phyloP scores from a whole-genome alignment of 1,284 basidiomycete species.

The Cryptococcus wingfieldii region DNA sequence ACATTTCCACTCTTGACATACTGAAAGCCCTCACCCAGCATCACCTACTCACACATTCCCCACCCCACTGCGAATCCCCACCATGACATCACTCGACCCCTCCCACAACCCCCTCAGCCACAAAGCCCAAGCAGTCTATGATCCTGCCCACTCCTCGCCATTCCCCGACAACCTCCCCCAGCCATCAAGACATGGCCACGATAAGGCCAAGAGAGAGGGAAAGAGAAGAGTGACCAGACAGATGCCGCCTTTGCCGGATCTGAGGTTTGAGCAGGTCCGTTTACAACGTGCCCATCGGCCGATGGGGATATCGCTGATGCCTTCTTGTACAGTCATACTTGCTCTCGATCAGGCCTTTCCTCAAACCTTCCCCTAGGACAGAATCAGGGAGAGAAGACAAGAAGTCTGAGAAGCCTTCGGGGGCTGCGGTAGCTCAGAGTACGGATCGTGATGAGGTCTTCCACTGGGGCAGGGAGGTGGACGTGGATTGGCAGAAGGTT shows the following conservation, averaged over 20 bases:
- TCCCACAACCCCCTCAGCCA: slow-evolving; percentile 32
- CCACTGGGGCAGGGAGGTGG: slow-evolving; percentile 37
- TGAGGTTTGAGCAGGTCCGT: slow-evolving; percentile 47
- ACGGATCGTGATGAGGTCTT: slow-evolving; percentile 39
- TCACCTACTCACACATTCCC: neutral
- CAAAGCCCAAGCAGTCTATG: slow-evolving; percentile 34
- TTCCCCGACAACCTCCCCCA: slow-evolving; percentile 25
- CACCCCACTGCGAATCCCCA: neutral
- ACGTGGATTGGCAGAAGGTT: slow-evolving; percentile 39
- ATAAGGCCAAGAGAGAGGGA: slow-evolving; percentile 27
- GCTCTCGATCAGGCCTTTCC: slow-evolving; percentile 38
- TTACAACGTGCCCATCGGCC: neutral
- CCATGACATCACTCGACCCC: slow-evolving; percentile 43
- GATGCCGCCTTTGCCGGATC: slow-evolving; percentile 46
- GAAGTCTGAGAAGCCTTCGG: slow-evolving; percentile 15
- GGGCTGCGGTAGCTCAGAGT: slow-evolving; percentile 14
- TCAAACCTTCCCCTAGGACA: slow-evolving; percentile 21
- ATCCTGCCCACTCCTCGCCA: slow-evolving; percentile 11
- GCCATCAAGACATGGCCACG: slow-evolving; percentile 4
- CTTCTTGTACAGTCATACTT: slow-evolving; percentile 33
- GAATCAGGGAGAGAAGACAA: slow-evolving; percentile 4
- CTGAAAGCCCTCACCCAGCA: neutral
- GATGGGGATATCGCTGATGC: neutral
- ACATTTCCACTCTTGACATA: too few relatives aligned
- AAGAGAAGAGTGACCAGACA: slow-evolving; percentile 35